phyloP scores from a whole-genome alignment of 2,329 filamentous ascomycete species.

The Hymenoscyphus scutula region DNA sequence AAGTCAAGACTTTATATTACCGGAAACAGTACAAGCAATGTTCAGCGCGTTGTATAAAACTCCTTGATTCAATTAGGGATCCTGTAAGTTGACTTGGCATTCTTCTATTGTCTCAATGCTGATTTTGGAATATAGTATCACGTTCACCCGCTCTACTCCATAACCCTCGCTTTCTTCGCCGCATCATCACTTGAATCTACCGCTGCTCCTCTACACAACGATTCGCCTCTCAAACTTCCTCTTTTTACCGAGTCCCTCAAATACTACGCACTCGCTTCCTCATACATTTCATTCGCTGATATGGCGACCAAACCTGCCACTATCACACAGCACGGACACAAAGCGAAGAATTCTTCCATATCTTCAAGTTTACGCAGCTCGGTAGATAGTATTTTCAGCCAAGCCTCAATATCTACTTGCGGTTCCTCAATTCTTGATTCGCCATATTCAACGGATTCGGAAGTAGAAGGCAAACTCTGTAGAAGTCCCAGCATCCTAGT shows the following conservation, averaged over 20 bases:
- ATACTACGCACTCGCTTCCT: conserved; percentile 30
- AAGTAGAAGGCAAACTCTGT: conserved; percentile 5
- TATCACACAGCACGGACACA: background rate
- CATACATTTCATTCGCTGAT: conserved; percentile 25
- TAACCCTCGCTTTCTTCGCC: conserved; percentile 35
- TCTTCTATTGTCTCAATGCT: background rate
- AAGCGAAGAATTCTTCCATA: conserved; percentile 20
- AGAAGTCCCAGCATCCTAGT: conserved; percentile 1
- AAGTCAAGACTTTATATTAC: conserved; percentile 32
- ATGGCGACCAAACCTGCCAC: conserved; percentile 23
- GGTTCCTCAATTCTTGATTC: conserved; percentile 21
- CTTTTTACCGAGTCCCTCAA: conserved; percentile 32
- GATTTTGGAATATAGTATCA: conserved; percentile 21
- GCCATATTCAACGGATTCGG: conserved; percentile 15
- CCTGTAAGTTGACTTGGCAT: conserved; percentile 26
- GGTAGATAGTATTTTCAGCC: conserved; percentile 32
- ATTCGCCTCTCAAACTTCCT: conserved; percentile 29
- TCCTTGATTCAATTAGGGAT: conserved; percentile 31
- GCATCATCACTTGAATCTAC: conserved; percentile 33
- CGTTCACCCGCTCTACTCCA: conserved; percentile 32
- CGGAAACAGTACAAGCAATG: conserved; percentile 34
- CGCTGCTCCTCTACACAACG: conserved; percentile 28
- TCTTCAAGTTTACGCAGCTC: conserved; percentile 31
- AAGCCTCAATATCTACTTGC: conserved; percentile 23
- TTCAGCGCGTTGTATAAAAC: conserved; percentile 30